phyloP scores from a whole-genome alignment of 129 eudicot genomes.

The Artemisia tridentata region DNA sequence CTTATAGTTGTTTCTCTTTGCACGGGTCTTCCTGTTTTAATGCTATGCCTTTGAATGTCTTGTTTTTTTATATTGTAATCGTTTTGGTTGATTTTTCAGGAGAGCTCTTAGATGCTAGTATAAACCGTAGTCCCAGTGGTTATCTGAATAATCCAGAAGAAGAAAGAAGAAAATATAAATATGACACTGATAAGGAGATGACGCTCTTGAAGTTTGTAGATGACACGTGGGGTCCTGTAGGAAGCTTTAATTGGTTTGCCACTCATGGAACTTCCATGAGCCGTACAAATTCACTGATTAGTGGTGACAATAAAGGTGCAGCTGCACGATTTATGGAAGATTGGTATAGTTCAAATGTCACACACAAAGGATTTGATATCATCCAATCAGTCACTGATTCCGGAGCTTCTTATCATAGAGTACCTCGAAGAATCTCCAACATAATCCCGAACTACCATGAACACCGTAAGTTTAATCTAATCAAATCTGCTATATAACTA shows the following conservation, averaged over 20 bases:
- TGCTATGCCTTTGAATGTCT: neutral
- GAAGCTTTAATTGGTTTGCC: slow-evolving; percentile 98
- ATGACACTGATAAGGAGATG: slow-evolving; percentile 94
- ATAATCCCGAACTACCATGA: slow-evolving; percentile 51
- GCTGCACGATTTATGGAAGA: slow-evolving; percentile 99
- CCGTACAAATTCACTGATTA: slow-evolving; percentile 83
- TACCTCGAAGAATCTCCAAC: too few species aligned
- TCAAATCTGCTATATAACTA: neutral
- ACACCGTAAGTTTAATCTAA: slow-evolving; percentile 48
- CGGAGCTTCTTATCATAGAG: too few species aligned
- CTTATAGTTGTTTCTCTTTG: too few species aligned
- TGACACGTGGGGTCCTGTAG: slow-evolving; percentile 89
- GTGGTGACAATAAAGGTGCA: slow-evolving; percentile 98
- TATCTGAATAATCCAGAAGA: too few species aligned
- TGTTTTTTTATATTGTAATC: neutral
- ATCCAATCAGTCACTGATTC: too few species aligned
- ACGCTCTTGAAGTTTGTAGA: slow-evolving; percentile 85
- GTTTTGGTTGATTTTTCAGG: slow-evolving; percentile 48
- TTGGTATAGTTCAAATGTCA: slow-evolving; percentile 49
- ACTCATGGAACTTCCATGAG: slow-evolving; percentile 99
- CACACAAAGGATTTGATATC: too few species aligned
- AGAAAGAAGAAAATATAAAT: too few species aligned
- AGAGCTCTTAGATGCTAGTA: slow-evolving; percentile 75
- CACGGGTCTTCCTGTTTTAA: too few species aligned
- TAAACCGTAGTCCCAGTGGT: too few species aligned